A percentile compares a stretch with the other conserved stretches of the same genome.
phyloP scores from a whole-genome alignment of 169 alveolate species.

The Cryptosporidium felis region DNA sequence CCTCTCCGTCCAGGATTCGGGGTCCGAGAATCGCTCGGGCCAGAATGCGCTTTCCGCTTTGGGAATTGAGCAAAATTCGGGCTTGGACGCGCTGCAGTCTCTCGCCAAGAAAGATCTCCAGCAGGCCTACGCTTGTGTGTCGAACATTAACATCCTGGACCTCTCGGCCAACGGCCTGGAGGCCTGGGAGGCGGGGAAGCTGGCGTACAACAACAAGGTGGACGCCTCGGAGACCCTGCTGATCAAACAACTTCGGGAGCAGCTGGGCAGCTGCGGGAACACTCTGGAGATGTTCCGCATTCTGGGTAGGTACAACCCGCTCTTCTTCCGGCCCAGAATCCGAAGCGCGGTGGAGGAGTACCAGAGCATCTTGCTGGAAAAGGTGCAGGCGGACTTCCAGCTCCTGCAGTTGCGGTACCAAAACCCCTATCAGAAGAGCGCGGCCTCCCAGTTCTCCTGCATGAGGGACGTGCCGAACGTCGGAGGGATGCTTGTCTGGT shows the following conservation, averaged over 20 bases:
- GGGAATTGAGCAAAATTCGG: slow-evolving; percentile 39
- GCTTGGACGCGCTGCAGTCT: slow-evolving; percentile 56
- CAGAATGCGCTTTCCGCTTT: slow-evolving; percentile 15
- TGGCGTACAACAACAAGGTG: slow-evolving; percentile 88
- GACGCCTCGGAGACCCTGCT: slow-evolving; percentile 95
- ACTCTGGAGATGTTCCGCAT: slow-evolving; percentile 96
- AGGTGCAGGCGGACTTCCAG: slow-evolving; percentile 89
- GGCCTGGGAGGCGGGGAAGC: slow-evolving; percentile 85
- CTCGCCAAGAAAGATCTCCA: slow-evolving; percentile 61
- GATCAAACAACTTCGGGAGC: slow-evolving; percentile 92
- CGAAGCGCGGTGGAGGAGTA: slow-evolving; percentile 96
- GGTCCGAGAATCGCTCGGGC: background rate
- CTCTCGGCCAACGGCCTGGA: slow-evolving; percentile 78
- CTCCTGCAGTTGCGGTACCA: slow-evolving; percentile 88
- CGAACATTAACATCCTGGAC: slow-evolving; percentile 79
- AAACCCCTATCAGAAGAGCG: slow-evolving; percentile 88
- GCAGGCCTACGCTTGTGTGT: slow-evolving; percentile 62
- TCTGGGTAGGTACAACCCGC: slow-evolving; percentile 92
- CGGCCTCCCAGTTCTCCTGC: slow-evolving; percentile 87
- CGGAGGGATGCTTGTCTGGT: slow-evolving; percentile 95
- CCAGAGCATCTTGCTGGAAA: slow-evolving; percentile 90
- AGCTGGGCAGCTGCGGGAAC: slow-evolving; percentile 92
- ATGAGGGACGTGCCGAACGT: slow-evolving; percentile 93
- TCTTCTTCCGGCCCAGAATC: slow-evolving; percentile 94
- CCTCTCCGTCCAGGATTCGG: slow-evolving; percentile 1